phyloP scores from a whole-genome alignment of 1,284 basidiomycete genomes.

The Cryptococcus hybrid region DNA sequence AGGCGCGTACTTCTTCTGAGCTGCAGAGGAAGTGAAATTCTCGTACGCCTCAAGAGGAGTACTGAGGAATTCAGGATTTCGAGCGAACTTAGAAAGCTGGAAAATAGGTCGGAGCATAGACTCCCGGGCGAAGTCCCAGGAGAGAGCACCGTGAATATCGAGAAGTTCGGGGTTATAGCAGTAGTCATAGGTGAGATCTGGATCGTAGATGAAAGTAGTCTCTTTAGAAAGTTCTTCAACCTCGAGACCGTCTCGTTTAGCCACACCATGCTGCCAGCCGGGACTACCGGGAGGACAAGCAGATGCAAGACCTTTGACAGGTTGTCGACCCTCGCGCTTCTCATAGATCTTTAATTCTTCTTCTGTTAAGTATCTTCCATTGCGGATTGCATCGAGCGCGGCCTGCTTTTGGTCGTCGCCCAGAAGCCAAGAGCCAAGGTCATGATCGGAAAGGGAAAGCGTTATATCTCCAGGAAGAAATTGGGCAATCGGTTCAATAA shows the following conservation, averaged over 20 bases:
- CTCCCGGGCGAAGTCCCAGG: constrained; percentile 35
- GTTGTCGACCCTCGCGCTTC: constrained; percentile 25
- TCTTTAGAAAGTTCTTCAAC: constrained; percentile 9
- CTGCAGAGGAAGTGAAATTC: constrained; percentile 26
- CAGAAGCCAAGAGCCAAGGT: constrained; percentile 41
- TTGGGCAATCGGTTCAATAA: constrained; percentile 37
- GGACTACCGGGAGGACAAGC: constrained; percentile 26
- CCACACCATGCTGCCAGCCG: constrained; percentile 17
- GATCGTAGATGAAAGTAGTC: constrained; percentile 41
- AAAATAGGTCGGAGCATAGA: constrained; percentile 45
- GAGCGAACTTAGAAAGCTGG: constrained; percentile 44
- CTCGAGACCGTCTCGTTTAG: constrained; percentile 8
- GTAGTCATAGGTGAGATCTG: constrained; percentile 30
- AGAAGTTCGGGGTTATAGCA: constrained; percentile 39
- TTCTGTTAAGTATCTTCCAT: constrained; percentile 28
- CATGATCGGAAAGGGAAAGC: constrained; percentile 44
- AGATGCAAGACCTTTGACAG: constrained; percentile 21
- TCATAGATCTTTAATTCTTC: constrained; percentile 33
- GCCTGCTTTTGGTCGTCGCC: constrained; percentile 34
- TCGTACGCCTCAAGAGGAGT: constrained; percentile 47
- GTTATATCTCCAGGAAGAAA: constrained; percentile 33
- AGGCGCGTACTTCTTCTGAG: constrained; percentile 27
- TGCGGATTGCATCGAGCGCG: constrained; percentile 21
- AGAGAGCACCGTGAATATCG: constrained; percentile 39
- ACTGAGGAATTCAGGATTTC: constrained; percentile 42